phyloP scores from a whole-genome alignment of 2,329 filamentous ascomycete species.

The Colletotrichum tropicicola region DNA sequence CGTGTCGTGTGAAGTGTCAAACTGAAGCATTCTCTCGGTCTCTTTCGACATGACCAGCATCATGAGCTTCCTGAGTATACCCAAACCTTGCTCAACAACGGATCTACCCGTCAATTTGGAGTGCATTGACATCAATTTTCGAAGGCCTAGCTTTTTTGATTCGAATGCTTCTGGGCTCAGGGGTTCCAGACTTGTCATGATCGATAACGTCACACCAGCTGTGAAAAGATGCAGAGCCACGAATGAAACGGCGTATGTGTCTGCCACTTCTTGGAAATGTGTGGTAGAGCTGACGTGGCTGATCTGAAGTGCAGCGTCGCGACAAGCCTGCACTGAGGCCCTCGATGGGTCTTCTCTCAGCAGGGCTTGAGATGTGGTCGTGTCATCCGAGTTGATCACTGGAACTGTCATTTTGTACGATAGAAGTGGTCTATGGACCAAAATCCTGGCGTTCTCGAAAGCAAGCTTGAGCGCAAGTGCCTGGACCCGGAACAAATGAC shows the following conservation, averaged over 20 bases:
- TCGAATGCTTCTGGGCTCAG: conserved; percentile 32
- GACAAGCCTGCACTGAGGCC: conserved; percentile 29
- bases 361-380: neutral
- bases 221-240: conserved; percentile 37
- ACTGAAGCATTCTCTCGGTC: conserved; percentile 31
- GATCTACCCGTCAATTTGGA: conserved; percentile 31
- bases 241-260: conserved; percentile 36
- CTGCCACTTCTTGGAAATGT: conserved; percentile 28
- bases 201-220: conserved; percentile 35
- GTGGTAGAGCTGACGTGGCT: conserved; percentile 24
- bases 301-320: conserved; percentile 35
- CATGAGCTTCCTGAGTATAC: conserved; percentile 32
- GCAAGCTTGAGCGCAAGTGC: conserved; percentile 42
- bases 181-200: conserved; percentile 33
- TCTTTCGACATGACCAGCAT: conserved; percentile 35
- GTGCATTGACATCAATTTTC: conserved; percentile 35
- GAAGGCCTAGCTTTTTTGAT: conserved; percentile 34
- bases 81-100: conserved; percentile 34
- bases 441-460: conserved; percentile 43
- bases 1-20: neutral
- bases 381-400: neutral
- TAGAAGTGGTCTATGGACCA: conserved; percentile 38
- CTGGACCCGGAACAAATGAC: conserved; percentile 39
- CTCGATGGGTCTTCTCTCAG: neutral
- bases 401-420: conserved; percentile 29